These are phyloP conservation scores for Pythium brassicae DNA, from an alignment of 352 stramenopile species.

Conservation along the genomic window DNA sequence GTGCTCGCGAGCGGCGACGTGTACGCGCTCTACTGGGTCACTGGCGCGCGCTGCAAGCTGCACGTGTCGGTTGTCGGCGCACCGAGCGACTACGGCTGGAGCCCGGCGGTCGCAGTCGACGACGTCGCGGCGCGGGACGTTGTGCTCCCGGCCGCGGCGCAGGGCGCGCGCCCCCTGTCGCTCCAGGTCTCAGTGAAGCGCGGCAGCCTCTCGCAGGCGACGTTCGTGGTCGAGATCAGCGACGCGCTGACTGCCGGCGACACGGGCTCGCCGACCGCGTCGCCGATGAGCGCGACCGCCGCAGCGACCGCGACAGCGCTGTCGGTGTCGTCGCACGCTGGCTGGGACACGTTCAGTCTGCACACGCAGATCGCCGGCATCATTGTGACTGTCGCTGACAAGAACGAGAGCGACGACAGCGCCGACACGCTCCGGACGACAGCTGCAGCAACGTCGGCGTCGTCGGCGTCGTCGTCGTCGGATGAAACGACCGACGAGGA, in stretches of 20 bases:
- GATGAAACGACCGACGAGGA: conserved; percentile 21
- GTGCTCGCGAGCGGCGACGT: conserved; percentile 63
- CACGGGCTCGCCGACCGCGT: conserved; percentile 8
- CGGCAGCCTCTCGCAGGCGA: conserved; percentile 68
- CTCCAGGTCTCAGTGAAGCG: conserved; percentile 67
- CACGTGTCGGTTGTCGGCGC: conserved; percentile 54
- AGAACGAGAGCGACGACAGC: conserved; percentile 19
- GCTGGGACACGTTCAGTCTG: conserved; percentile 61
- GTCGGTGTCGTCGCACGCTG: neutral
- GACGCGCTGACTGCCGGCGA: conserved; percentile 17
- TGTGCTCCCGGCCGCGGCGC: conserved; percentile 36
- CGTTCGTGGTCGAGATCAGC: conserved; percentile 63
- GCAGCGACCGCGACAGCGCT: neutral
- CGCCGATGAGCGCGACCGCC: neutral
- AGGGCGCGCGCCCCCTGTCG: conserved; percentile 17
- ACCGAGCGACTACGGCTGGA: conserved; percentile 57
- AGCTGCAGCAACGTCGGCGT: neutral
- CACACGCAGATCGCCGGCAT: conserved; percentile 68
- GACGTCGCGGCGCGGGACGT: conserved; percentile 39
- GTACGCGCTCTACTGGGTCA: conserved; percentile 80
- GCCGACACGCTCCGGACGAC: conserved; percentile 6
- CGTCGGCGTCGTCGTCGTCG: neutral
- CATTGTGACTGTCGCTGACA: conserved; percentile 68
- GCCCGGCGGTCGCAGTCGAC: conserved; percentile 47
- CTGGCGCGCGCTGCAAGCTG: conserved; percentile 39